Conservation (phyloP, 768 basidiomycete genomes). For the Hemileccinum rubropunctum region DNA sequence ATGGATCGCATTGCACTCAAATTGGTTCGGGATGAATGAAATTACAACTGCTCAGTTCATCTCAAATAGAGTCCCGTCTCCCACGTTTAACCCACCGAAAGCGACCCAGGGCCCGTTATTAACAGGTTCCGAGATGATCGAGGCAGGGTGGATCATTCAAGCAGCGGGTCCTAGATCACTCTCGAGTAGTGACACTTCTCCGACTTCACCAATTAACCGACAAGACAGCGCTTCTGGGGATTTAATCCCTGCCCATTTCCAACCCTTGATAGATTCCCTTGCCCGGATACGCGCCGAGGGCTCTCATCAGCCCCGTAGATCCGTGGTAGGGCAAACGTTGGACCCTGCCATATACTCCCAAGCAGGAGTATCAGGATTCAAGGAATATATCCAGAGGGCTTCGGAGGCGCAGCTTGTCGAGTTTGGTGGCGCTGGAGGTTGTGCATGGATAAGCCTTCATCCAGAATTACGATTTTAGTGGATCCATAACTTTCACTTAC, state of each 20-base stretch:
- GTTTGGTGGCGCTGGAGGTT: conserved; percentile 37
- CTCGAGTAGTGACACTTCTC: background rate
- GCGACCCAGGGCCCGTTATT: conserved; percentile 5
- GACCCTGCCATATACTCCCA: conserved; percentile 33
- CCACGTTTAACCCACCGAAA: conserved; percentile 12
- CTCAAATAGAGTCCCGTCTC: conserved; percentile 7
- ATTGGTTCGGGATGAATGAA: conserved; percentile 15
- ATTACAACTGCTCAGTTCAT: background rate
- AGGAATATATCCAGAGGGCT: conserved; percentile 41
- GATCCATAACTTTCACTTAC: conserved; percentile 6
- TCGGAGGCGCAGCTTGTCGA: conserved; percentile 37
- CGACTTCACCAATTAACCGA: background rate
- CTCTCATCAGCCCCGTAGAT: conserved; percentile 33
- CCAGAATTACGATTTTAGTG: conserved; percentile 19
- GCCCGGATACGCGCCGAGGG: conserved; percentile 33
- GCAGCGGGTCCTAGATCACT: background rate
- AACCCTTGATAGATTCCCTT: conserved; percentile 34
- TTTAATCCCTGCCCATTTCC: conserved; percentile 18
- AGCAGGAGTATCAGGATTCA: conserved; percentile 41
- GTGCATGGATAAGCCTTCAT: conserved; percentile 37
- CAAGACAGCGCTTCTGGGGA: background rate
- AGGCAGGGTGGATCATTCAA: background rate
- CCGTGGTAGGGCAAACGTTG: conserved; percentile 35
- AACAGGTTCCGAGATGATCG: conserved; percentile 5
- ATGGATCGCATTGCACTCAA: conserved; percentile 30